Conservation (phyloP, 208 protist genomes). For the Crithidia acanthocephali region DNA sequence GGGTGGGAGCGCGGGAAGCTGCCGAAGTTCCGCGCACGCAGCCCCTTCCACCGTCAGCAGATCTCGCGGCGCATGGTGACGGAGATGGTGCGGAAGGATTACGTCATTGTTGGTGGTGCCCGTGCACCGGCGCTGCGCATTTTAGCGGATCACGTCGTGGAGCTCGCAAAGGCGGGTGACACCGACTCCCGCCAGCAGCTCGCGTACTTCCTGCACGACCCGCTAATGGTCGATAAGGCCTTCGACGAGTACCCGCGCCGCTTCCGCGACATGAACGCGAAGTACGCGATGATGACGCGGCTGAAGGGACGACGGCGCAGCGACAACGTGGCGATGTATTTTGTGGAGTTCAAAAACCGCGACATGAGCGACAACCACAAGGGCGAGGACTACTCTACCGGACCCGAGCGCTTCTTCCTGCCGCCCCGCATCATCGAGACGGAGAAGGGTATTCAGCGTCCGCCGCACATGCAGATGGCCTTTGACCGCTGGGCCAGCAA, state of each 20-base stretch:
- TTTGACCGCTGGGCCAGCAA: conserved; percentile 93
- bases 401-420: conserved; percentile 90
- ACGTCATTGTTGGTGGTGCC: conserved; percentile 88
- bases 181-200: conserved; percentile 90
- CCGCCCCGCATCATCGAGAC: conserved; percentile 88
- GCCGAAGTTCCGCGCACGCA: conserved; percentile 84
- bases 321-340: conserved; percentile 88
- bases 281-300: conserved; percentile 91
- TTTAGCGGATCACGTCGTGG: conserved; percentile 88
- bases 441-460: conserved; percentile 88
- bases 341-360: conserved; percentile 91
- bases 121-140: conserved; percentile 86
- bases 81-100: conserved; percentile 90
- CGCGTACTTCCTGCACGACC: conserved; percentile 89
- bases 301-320: conserved; percentile 70
- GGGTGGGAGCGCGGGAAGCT: conserved; percentile 84
- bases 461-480: conserved; percentile 93
- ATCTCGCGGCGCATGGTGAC: conserved; percentile 92
- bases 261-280: conserved; percentile 82
- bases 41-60: conserved; percentile 86
- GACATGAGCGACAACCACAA: conserved; percentile 92
- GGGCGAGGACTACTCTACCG: conserved; percentile 85
- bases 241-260: conserved; percentile 92
- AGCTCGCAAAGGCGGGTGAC: conserved; percentile 88
- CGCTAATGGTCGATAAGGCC: conserved; percentile 92